A percentile compares a stretch with the other conserved stretches of the same genome.
Conservation (phyloP, 2,329 filamentous ascomycete species). For the Fusarium mexicanum region DNA sequence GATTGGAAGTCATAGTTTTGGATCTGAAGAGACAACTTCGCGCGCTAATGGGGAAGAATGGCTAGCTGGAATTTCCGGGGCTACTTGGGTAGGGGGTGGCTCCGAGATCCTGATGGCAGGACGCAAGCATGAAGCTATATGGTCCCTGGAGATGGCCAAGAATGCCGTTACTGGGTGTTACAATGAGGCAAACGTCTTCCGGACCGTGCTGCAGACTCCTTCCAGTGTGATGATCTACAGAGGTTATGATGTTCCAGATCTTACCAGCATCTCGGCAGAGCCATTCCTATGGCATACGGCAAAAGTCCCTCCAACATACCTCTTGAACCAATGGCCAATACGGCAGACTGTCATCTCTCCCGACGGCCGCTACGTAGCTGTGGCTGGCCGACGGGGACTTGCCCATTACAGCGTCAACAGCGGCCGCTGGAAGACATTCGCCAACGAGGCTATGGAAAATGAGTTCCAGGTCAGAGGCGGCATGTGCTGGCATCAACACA, state of each 20-base stretch:
- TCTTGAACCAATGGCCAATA: slow-evolving; percentile 94
- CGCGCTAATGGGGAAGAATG: slow-evolving; percentile 79
- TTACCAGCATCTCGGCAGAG: slow-evolving; percentile 91
- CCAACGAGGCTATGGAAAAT: slow-evolving; percentile 81
- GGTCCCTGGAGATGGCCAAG: slow-evolving; percentile 90
- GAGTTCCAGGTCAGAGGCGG: slow-evolving; percentile 93
- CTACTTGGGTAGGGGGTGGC: slow-evolving; percentile 87
- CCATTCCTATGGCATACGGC: slow-evolving; percentile 95
- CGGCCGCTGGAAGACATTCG: slow-evolving; percentile 94
- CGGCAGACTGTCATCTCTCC: slow-evolving; percentile 86
- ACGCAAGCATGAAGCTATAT: slow-evolving; percentile 79
- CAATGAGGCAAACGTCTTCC: slow-evolving; percentile 87
- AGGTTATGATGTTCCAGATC: slow-evolving; percentile 89
- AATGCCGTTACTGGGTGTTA: slow-evolving; percentile 95
- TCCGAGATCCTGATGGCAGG: slow-evolving; percentile 84
- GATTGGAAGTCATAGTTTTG: slow-evolving; percentile 84
- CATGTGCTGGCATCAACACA: slow-evolving; percentile 99
- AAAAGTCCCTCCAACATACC: slow-evolving; percentile 83
- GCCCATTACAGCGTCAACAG: slow-evolving; percentile 97
- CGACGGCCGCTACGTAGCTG: slow-evolving; percentile 92
- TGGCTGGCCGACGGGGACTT: slow-evolving; percentile 91
- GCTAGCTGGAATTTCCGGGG: slow-evolving; percentile 81
- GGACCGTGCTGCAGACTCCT: slow-evolving; percentile 88
- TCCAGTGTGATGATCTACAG: slow-evolving; percentile 91
- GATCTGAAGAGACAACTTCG: slow-evolving; percentile 71